phyloP scores from a whole-genome alignment of 176 grass and related monocot genomes.

The Panicum miliaceum region DNA sequence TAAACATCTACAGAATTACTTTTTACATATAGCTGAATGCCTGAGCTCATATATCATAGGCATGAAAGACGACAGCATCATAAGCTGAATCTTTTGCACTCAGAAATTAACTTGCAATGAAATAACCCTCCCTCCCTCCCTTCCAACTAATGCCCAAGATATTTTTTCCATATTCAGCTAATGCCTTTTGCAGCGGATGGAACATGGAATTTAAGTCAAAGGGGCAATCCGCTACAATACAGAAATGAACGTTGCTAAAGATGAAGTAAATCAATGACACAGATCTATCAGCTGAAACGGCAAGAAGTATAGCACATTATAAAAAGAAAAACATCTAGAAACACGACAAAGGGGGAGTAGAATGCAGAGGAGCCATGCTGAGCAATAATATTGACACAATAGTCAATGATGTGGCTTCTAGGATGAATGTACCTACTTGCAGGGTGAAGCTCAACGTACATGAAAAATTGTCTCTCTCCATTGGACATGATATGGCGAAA shows the following conservation, averaged over 20 bases:
- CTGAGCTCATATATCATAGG: not conserved
- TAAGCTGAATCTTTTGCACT: not conserved
- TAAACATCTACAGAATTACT: not conserved
- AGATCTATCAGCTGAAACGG: not conserved
- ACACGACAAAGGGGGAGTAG: not conserved
- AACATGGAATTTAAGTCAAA: not conserved
- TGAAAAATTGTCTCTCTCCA: not conserved
- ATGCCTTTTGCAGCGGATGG: not conserved
- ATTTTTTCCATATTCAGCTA: not conserved
- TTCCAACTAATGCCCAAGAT: not conserved
- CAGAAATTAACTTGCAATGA: not conserved
- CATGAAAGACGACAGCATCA: not conserved
- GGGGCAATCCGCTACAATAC: not conserved
- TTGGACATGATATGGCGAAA: not conserved
- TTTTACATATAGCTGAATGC: not conserved
- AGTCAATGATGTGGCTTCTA: not conserved
- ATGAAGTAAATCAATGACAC: constrained; percentile 9
- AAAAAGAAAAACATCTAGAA: not conserved
- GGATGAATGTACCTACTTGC: constrained; percentile 5
- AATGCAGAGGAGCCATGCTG: not conserved
- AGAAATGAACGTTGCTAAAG: not conserved
- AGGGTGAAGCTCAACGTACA: not conserved
- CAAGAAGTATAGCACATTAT: not conserved
- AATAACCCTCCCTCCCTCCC: not conserved
- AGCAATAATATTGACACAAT: not conserved